Percentiles rank a stretch among this genome's conserved stretches.
These are phyloP conservation scores for Infundibulicybe gibba DNA, from an alignment of 768 basidiomycete genomes.

Conservation along the genomic window DNA sequence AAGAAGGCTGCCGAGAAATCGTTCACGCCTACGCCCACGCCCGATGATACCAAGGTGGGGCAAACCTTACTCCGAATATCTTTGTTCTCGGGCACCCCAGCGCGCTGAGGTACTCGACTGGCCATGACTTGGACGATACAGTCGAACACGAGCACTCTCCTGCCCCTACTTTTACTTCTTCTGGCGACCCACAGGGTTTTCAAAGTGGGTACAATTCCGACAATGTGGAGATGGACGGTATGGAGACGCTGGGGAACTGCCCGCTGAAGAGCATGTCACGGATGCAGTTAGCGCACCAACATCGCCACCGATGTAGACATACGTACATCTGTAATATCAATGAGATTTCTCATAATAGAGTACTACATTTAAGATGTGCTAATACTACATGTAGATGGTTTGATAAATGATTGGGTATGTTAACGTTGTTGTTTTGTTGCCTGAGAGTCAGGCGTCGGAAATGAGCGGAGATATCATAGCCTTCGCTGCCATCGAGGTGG, in stretches of 20 bases:
- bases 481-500: slow-evolving; percentile 17
- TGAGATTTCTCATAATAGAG: too few relatives aligned
- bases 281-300: not conserved
- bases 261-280: slow-evolving; percentile 2
- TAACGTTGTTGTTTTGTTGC: too few relatives aligned
- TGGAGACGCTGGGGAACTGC: slow-evolving; percentile 8
- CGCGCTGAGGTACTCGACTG: slow-evolving; percentile 39
- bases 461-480: slow-evolving; percentile 1
- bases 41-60: slow-evolving; percentile 18
- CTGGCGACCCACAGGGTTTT: slow-evolving; percentile 41
- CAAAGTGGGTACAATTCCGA: slow-evolving; percentile 61
- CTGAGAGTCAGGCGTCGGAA: too few relatives aligned
- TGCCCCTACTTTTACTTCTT: slow-evolving; percentile 47
- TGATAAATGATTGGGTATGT: too few relatives aligned
- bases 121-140: slow-evolving; percentile 26
- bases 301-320: slow-evolving; percentile 1
- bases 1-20: slow-evolving; percentile 35
- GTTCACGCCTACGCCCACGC: slow-evolving; percentile 4
- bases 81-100: slow-evolving; percentile 26
- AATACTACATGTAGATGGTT: too few relatives aligned
- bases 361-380: too few relatives aligned
- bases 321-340: not conserved
- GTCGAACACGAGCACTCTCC: slow-evolving; percentile 41
- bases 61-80: not conserved
- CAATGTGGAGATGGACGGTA: slow-evolving; percentile 29